Percentiles rank a stretch among this genome's conserved stretches.
phyloP scores from a whole-genome alignment of 2,329 filamentous ascomycete genomes.

The Aulographum hederae region DNA sequence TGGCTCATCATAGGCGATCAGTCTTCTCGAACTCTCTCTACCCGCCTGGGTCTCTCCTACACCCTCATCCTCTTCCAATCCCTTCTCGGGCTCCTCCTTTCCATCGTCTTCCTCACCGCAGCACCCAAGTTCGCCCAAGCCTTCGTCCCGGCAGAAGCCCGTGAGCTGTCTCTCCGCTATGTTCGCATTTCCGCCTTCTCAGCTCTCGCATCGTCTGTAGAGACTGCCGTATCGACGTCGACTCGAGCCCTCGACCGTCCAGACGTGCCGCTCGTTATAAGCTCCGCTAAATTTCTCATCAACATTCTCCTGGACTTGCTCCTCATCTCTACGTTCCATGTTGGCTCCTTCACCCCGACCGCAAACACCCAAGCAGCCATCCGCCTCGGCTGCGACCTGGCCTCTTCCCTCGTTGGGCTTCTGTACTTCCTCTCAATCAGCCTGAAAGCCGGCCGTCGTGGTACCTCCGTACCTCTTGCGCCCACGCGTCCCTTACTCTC shows the following conservation, averaged over 20 bases:
- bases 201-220: slow-evolving; percentile 41
- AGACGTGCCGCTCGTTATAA: slow-evolving; percentile 50
- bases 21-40: slow-evolving; percentile 28
- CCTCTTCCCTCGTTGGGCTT: slow-evolving; percentile 36
- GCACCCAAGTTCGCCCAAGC: slow-evolving; percentile 36
- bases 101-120: slow-evolving; percentile 36
- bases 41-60: slow-evolving; percentile 40
- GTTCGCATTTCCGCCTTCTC: slow-evolving; percentile 46
- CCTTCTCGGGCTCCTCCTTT: slow-evolving; percentile 39
- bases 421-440: slow-evolving; percentile 37
- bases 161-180: slow-evolving; percentile 40
- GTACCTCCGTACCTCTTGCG: neutral
- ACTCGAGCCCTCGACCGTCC: slow-evolving; percentile 51
- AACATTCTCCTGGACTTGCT: slow-evolving; percentile 52
- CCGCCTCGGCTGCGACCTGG: slow-evolving; percentile 41
- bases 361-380: slow-evolving; percentile 48
- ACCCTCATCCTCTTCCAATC: slow-evolving; percentile 38
- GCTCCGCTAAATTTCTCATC: slow-evolving; percentile 40
- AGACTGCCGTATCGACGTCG: slow-evolving; percentile 40
- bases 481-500: slow-evolving; percentile 17
- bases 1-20: slow-evolving; percentile 53
- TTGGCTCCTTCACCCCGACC: slow-evolving; percentile 33
- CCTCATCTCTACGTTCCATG: slow-evolving; percentile 46
- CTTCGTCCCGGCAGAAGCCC: slow-evolving; percentile 44
- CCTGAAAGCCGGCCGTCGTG: slow-evolving; percentile 6